A percentile compares a stretch with the other conserved stretches of the same genome.
phyloP scores from a whole-genome alignment of 257 asterid genomes.

The Capsicum rhomboideum region DNA sequence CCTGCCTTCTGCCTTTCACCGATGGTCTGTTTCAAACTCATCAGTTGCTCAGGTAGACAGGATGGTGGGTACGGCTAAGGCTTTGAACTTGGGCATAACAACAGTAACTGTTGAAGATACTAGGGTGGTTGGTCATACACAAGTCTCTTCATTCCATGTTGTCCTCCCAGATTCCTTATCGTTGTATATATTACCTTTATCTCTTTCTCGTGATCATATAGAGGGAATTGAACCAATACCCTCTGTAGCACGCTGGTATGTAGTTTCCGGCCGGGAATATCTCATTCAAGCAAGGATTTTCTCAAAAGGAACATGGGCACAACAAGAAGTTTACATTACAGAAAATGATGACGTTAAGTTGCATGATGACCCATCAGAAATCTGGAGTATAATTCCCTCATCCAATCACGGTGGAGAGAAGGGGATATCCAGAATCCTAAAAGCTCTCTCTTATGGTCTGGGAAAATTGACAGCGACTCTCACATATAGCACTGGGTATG shows the following conservation, averaged over 20 bases:
- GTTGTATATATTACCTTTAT: conserved; percentile 50
- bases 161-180: conserved; percentile 68
- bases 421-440: conserved; percentile 38
- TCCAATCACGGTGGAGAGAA: conserved; percentile 26
- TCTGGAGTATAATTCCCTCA: conserved; percentile 64
- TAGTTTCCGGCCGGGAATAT: conserved; percentile 65
- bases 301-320: conserved; percentile 53
- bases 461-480: conserved; percentile 75
- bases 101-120: conserved; percentile 69
- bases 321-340: conserved; percentile 61
- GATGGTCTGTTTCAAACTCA: conserved; percentile 66
- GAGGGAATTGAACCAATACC: conserved; percentile 45
- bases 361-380: conserved; percentile 40
- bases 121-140: conserved; percentile 80
- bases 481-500: conserved; percentile 45
- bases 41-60: conserved; percentile 71
- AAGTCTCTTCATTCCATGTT: conserved; percentile 71
- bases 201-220: conserved; percentile 38
- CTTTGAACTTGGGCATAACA: conserved; percentile 63
- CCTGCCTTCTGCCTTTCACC: conserved; percentile 73
- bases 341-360: conserved; percentile 58
- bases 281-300: conserved; percentile 60
- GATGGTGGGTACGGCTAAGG: conserved; percentile 48
- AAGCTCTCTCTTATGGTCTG: conserved; percentile 59
- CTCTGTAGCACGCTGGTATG: conserved; percentile 70